A percentile compares a stretch with the other conserved stretches of the same genome.
phyloP scores from a whole-genome alignment of 345 rosid genomes.

The Lumnitzera racemosa region DNA sequence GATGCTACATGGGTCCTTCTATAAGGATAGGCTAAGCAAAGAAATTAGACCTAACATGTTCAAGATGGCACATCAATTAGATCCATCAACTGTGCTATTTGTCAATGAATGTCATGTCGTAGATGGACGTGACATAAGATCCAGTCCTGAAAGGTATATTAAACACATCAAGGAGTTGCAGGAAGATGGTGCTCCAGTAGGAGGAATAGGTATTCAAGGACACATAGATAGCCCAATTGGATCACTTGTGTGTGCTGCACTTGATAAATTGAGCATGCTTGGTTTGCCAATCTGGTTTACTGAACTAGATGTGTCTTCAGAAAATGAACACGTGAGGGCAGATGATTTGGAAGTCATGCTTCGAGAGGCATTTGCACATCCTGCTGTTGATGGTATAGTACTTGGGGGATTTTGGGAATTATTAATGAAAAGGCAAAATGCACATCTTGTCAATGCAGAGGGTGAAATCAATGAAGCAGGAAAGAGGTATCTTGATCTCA shows the following conservation, averaged over 20 bases:
- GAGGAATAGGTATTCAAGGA: constrained; percentile 93
- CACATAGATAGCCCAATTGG: constrained; percentile 85
- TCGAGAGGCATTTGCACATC: constrained; percentile 91
- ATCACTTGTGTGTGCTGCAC: constrained; percentile 54
- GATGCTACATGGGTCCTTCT: constrained; percentile 96
- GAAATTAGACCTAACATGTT: constrained; percentile 64
- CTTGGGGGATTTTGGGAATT: constrained; percentile 99
- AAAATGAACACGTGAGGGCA: constrained; percentile 69
- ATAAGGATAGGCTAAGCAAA: constrained; percentile 49
- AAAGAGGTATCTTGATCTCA: constrained; percentile 54
- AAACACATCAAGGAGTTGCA: constrained; percentile 60
- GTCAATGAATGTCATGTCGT: constrained; percentile 90
- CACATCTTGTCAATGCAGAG: constrained; percentile 82
- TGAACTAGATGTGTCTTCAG: constrained; percentile 82
- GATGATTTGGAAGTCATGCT: constrained; percentile 96
- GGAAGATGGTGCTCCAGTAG: constrained; percentile 72
- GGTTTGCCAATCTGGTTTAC: constrained; percentile 95
- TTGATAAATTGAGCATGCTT: constrained; percentile 62
- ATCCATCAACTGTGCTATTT: constrained; percentile 60
- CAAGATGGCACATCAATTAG: constrained; percentile 59
- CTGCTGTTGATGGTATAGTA: constrained; percentile 85
- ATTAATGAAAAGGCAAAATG: constrained; percentile 51
- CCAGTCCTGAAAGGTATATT: constrained; percentile 67
- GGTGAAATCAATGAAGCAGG: constrained; percentile 91
- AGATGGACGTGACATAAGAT: constrained; percentile 74